These are phyloP conservation scores for Fusarium cicatricum DNA, from an alignment of 2,329 filamentous ascomycete genomes.

Conservation along the genomic window DNA sequence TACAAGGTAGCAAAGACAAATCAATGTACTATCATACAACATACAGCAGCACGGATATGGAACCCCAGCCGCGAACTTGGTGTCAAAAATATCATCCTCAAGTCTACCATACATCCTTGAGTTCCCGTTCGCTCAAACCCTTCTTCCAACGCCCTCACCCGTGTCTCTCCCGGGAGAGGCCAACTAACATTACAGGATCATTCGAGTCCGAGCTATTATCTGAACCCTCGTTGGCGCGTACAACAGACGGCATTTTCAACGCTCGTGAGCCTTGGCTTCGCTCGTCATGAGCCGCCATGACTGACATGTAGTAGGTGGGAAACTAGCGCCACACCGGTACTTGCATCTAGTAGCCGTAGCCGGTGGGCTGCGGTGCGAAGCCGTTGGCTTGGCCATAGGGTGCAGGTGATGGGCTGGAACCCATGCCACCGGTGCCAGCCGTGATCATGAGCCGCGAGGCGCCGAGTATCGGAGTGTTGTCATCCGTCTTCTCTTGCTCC, in stretches of 20 bases:
- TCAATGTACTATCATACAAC: conserved; percentile 48
- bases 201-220: conserved; percentile 38
- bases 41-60: conserved; percentile 33
- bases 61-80: conserved; percentile 31
- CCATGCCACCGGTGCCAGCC: conserved; percentile 73
- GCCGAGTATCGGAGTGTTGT: conserved; percentile 92
- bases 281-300: conserved; percentile 12
- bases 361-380: conserved; percentile 87
- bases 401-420: conserved; percentile 62
- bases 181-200: conserved; percentile 44
- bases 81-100: conserved; percentile 39
- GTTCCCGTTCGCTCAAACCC: conserved; percentile 37
- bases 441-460: conserved; percentile 93
- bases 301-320: conserved; percentile 22
- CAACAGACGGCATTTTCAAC: conserved; percentile 6
- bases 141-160: conserved; percentile 26
- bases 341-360: conserved; percentile 67
- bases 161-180: conserved; percentile 31
- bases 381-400: conserved; percentile 84
- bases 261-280: conserved; percentile 8
- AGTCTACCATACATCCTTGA: conserved; percentile 39
- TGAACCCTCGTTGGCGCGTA: conserved; percentile 26
- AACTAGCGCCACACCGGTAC: conserved; percentile 42
- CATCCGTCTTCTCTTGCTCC: conserved; percentile 82
- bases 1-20: conserved; percentile 30